Conservation (phyloP, 345 rosid genomes). For the Hypericum androsaemum region DNA sequence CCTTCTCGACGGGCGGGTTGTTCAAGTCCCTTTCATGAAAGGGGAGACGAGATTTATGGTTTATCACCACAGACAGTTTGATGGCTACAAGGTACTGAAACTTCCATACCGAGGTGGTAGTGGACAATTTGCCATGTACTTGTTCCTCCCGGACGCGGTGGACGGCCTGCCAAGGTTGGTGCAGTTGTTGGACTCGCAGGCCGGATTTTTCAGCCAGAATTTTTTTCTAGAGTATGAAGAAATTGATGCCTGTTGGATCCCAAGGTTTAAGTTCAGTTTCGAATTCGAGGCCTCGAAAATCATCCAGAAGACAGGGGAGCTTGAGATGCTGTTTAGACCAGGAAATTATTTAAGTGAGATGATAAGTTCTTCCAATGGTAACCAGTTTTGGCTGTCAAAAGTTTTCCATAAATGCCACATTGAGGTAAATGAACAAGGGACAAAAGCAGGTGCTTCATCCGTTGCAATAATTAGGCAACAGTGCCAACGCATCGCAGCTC, state of each 20-base stretch:
- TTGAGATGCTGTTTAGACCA: slow-evolving; percentile 3
- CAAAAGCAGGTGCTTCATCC: slow-evolving; percentile 13
- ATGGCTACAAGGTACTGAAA: slow-evolving; percentile 6
- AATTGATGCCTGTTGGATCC: slow-evolving; percentile 3
- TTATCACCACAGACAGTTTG: not conserved
- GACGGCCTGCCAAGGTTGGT: slow-evolving; percentile 13
- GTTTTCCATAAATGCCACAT: slow-evolving; percentile 10
- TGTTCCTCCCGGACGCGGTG: not conserved
- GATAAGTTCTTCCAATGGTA: not conserved
- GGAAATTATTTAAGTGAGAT: slow-evolving; percentile 5
- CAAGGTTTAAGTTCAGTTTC: slow-evolving; percentile 6
- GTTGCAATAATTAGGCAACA: no score
- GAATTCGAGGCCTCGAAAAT: not conserved
- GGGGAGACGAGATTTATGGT: not conserved
- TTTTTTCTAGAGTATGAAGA: not conserved
- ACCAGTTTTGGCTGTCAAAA: not conserved
- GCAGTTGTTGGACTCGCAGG: not conserved
- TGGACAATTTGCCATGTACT: slow-evolving; percentile 6
- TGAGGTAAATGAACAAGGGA: slow-evolving; percentile 13
- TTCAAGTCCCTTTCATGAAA: slow-evolving; percentile 15
- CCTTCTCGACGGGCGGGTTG: slow-evolving; percentile 9
- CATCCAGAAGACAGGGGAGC: slow-evolving; percentile 2
- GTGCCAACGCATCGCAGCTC: no score
- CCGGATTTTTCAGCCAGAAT: not conserved
- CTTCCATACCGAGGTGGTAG: slow-evolving; percentile 4